Conservation (phyloP, 805 yeast genomes). For the Kluyveromyces siamensis region DNA sequence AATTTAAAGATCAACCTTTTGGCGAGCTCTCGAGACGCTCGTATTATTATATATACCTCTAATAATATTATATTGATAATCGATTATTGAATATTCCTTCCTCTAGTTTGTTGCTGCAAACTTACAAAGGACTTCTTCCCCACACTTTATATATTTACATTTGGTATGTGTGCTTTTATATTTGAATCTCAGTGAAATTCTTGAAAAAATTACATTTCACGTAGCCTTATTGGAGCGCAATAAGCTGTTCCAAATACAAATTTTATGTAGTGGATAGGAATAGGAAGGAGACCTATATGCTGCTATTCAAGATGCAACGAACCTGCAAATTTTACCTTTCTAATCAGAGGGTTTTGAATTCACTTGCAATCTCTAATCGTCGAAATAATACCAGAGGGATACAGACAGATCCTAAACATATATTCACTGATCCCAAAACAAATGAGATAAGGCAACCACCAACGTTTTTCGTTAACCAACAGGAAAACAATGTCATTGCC, state of each 20-base stretch:
- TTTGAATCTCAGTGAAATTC: too few species aligned
- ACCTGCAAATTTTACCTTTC: not conserved
- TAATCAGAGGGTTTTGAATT: not conserved
- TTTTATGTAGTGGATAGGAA: too few species aligned
- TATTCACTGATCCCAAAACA: conserved; percentile 11
- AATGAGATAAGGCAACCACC: conserved; percentile 11
- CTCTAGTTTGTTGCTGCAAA: not conserved
- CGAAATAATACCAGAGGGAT: not conserved
- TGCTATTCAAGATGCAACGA: not conserved
- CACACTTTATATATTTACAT: too few species aligned
- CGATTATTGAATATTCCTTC: not conserved
- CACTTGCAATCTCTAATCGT: not conserved
- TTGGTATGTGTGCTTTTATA: too few species aligned
- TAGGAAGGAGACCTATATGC: not conserved
- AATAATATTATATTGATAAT: not conserved
- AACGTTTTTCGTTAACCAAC: conserved; percentile 12
- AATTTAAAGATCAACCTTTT: not conserved
- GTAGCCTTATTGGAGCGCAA: too few species aligned
- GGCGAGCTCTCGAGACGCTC: not conserved
- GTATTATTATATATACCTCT: not conserved
- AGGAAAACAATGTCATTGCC: conserved; percentile 3
- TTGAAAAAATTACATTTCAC: too few species aligned
- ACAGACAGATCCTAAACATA: conserved; percentile 12
- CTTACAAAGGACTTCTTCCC: too few species aligned
- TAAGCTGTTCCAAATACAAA: too few species aligned